These are phyloP conservation scores for Solanum chmielewskii DNA, from an alignment of 257 asterid species.

Conservation along the genomic window DNA sequence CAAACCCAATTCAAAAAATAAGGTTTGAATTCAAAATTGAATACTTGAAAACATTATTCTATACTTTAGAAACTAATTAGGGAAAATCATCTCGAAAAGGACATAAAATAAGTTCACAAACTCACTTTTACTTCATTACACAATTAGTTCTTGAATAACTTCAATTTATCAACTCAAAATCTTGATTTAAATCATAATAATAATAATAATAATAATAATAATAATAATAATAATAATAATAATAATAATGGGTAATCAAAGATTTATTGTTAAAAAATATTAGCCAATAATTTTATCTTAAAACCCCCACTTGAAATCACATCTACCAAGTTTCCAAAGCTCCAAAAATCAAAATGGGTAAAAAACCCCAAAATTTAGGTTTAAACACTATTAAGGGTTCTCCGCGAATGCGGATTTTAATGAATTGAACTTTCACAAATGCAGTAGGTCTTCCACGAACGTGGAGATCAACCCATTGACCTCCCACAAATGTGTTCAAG, in stretches of 20 bases:
- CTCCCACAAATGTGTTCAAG: too few relatives aligned
- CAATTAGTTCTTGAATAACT: not conserved
- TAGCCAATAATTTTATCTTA: not conserved
- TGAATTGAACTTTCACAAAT: not conserved
- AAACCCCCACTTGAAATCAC: not conserved
- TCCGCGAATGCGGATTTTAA: not conserved
- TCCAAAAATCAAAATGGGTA: not conserved
- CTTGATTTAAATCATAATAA: not conserved
- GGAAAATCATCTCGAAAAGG: not conserved
- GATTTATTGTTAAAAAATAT: not conserved
- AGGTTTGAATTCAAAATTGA: not conserved
- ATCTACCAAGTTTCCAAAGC: not conserved
- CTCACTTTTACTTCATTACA: not conserved
- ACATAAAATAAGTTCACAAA: not conserved
- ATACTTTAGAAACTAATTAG: not conserved
- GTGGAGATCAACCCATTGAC: not conserved
- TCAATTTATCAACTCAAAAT: not conserved
- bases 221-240: too few relatives aligned
- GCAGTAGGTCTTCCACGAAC: not conserved
- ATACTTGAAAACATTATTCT: not conserved
- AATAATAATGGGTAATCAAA: not conserved
- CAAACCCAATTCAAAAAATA: not conserved
- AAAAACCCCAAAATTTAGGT: not conserved
- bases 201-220: too few relatives aligned
- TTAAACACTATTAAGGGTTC: not conserved